Conservation (phyloP, 139 green algal species). For the Nannochloris sp. region DNA sequence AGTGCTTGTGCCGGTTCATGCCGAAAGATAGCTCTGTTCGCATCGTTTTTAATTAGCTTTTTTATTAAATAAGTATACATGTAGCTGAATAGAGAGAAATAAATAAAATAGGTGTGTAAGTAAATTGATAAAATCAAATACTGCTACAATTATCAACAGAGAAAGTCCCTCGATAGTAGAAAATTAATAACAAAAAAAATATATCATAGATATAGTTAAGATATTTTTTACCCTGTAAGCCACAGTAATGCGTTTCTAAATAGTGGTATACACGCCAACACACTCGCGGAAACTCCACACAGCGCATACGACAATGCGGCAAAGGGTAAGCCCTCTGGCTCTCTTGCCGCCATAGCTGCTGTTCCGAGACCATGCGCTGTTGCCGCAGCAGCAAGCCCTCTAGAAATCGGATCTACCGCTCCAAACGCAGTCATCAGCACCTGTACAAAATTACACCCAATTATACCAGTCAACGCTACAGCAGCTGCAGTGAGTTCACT, state of each 20-base stretch:
- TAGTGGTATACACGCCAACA: conserved; percentile 48
- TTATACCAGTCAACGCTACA: conserved; percentile 69
- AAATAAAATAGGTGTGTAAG: neutral
- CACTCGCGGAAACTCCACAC: conserved; percentile 70
- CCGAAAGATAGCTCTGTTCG: neutral
- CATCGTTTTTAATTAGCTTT: neutral
- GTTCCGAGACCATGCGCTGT: conserved; percentile 76
- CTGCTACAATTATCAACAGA: neutral
- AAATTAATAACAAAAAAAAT: neutral
- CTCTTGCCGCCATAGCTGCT: conserved; percentile 58
- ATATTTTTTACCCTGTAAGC: conserved; percentile 35
- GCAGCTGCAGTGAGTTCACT: conserved; percentile 69
- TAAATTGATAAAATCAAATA: neutral
- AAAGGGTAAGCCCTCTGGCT: conserved; percentile 78
- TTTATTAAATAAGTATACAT: too few species aligned
- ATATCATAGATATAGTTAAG: neutral
- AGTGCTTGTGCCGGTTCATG: conserved; percentile 2
- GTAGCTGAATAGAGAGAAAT: too few species aligned
- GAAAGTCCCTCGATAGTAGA: neutral
- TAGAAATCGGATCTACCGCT: conserved; percentile 71
- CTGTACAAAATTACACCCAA: conserved; percentile 67
- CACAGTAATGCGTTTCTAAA: conserved; percentile 40
- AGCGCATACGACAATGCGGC: conserved; percentile 76
- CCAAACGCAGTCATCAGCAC: conserved; percentile 43
- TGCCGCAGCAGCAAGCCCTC: conserved; percentile 68